Percentiles rank a stretch among this genome's conserved stretches.
Conservation (phyloP, 2,329 filamentous ascomycete genomes). For the Talaromyces sp. region DNA sequence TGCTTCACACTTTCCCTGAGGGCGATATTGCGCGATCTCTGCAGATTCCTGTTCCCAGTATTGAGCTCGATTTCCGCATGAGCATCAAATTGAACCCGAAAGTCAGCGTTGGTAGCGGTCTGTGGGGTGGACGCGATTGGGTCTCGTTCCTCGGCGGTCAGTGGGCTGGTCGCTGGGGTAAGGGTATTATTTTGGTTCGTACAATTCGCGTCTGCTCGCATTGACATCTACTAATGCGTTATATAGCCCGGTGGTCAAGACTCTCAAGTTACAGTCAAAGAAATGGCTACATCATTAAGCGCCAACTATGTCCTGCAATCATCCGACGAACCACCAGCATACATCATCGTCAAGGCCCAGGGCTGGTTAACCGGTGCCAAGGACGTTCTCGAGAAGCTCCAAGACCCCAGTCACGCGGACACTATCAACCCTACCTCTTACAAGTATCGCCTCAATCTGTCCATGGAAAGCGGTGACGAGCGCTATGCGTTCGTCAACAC, state of each 20-base stretch:
- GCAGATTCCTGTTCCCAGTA: conserved; percentile 45
- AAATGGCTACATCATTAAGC: conserved; percentile 45
- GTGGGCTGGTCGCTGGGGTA: conserved; percentile 53
- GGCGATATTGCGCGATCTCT: conserved; percentile 48
- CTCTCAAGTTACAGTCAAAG: conserved; percentile 48
- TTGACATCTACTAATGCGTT: neutral
- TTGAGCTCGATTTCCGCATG: conserved; percentile 54
- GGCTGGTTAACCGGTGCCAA: conserved; percentile 50
- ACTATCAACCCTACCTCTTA: conserved; percentile 48
- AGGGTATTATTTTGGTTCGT: conserved; percentile 48
- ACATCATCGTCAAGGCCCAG: conserved; percentile 46
- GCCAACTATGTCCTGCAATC: conserved; percentile 50
- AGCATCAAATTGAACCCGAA: conserved; percentile 52
- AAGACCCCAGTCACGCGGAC: conserved; percentile 44
- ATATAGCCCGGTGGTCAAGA: conserved; percentile 49
- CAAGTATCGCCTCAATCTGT: conserved; percentile 48
- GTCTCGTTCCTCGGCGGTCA: conserved; percentile 50
- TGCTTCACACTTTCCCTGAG: conserved; percentile 51
- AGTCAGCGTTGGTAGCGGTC: conserved; percentile 44
- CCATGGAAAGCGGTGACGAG: conserved; percentile 51
- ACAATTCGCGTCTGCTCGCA: neutral
- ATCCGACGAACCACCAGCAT: conserved; percentile 50
- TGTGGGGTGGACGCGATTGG: conserved; percentile 53
- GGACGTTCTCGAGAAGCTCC: conserved; percentile 49
- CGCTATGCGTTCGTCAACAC: conserved; percentile 50